These are phyloP conservation scores for Euphorbia lathyris DNA, from an alignment of 345 rosid species.

Conservation along the genomic window DNA sequence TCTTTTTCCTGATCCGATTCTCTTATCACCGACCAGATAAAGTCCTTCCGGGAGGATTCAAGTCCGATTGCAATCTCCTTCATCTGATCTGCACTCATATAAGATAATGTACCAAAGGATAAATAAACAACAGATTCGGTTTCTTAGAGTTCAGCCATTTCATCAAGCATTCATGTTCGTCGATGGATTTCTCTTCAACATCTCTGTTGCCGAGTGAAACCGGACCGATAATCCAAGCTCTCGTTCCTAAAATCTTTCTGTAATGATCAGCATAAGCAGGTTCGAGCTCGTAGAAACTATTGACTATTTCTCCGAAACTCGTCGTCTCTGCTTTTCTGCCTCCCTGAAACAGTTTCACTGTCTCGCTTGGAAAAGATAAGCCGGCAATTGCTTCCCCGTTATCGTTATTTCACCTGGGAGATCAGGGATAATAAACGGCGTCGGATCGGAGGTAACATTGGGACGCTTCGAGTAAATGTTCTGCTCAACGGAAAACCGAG, in stretches of 20 bases:
- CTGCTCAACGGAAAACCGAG: slow-evolving; percentile 7
- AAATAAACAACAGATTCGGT: background rate
- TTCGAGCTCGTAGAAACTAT: slow-evolving; percentile 49
- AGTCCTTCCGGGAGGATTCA: too few relatives aligned
- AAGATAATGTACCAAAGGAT: too few relatives aligned
- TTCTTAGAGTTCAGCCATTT: slow-evolving; percentile 38
- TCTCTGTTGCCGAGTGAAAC: slow-evolving; percentile 28
- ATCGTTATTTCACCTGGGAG: slow-evolving; percentile 10
- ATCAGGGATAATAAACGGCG: slow-evolving; percentile 18
- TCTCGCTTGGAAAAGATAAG: background rate
- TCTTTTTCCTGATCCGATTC: too few relatives aligned
- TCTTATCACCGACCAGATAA: too few relatives aligned
- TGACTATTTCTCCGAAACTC: slow-evolving; percentile 4
- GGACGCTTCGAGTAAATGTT: background rate
- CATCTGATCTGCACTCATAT: too few relatives aligned
- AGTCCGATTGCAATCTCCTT: too few relatives aligned
- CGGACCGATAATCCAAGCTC: slow-evolving; percentile 44
- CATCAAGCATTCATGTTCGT: slow-evolving; percentile 37
- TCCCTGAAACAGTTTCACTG: background rate
- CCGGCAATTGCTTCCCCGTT: slow-evolving; percentile 24
- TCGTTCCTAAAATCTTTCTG: slow-evolving; percentile 8
- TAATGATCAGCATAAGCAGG: slow-evolving; percentile 35
- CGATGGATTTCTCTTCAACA: slow-evolving; percentile 14
- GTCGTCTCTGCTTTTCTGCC: background rate
- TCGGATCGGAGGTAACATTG: slow-evolving; percentile 18